Conservation (phyloP, 805 yeast species). For the Soucietia sequanensis region DNA sequence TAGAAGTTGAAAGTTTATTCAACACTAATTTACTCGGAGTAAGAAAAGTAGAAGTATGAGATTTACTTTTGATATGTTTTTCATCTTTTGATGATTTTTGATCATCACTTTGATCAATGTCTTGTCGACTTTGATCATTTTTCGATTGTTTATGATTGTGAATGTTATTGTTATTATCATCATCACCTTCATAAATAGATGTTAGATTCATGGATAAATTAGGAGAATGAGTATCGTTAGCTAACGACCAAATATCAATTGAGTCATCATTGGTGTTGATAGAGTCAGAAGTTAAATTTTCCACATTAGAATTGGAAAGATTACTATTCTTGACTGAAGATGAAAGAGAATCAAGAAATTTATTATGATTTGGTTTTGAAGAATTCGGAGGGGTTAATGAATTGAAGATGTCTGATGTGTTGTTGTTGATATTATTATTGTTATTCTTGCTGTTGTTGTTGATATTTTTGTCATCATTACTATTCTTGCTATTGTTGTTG, state of each 20-base stretch:
- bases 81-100: constrained; percentile 3
- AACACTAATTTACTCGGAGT: constrained; percentile 32
- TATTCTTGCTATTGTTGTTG: constrained; percentile 1
- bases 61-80: constrained; percentile 2
- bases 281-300: constrained; percentile 3
- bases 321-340: constrained; percentile 8
- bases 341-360: constrained; percentile 17
- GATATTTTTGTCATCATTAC: constrained; percentile 1
- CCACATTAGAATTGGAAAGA: not conserved
- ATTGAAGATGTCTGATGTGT: constrained; percentile 11
- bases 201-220: constrained; percentile 15
- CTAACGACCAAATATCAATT: constrained; percentile 32
- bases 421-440: too few species aligned
- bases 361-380: constrained; percentile 7
- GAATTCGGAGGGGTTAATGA: constrained; percentile 16
- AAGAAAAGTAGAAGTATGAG: constrained; percentile 19
- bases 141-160: constrained; percentile 6
- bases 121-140: constrained; percentile 3
- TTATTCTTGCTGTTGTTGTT: too few species aligned
- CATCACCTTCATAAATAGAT: constrained; percentile 24
- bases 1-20: not conserved
- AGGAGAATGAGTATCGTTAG: constrained; percentile 15
- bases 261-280: constrained; percentile 9
- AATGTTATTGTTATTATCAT: constrained; percentile 1
- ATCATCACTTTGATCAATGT: constrained; percentile 4